phyloP scores from a whole-genome alignment of 768 basidiomycete genomes.

The Udeniomyces megalosporus region DNA sequence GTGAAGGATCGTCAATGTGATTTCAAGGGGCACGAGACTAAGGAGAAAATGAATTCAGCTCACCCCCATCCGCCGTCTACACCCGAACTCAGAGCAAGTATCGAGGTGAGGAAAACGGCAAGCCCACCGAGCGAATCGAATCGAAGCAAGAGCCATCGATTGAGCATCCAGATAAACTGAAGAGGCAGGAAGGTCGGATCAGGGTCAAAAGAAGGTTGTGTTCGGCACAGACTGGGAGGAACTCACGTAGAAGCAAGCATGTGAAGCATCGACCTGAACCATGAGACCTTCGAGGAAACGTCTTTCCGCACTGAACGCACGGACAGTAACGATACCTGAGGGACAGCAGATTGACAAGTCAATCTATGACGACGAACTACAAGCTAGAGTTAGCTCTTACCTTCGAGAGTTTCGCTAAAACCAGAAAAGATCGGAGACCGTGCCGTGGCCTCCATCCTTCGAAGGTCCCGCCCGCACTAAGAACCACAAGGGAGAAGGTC shows the following conservation, averaged over 20 bases:
- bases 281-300: conserved; percentile 63
- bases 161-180: conserved; percentile 66
- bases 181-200: background rate
- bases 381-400: too few species aligned
- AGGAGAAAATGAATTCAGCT: too few species aligned
- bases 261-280: conserved; percentile 35
- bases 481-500: too few species aligned
- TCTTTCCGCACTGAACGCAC: conserved; percentile 71
- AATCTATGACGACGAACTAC: too few species aligned
- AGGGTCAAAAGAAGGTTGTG: background rate
- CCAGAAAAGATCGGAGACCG: conserved; percentile 70
- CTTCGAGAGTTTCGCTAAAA: conserved; percentile 46
- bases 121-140: conserved; percentile 64
- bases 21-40: too few species aligned
- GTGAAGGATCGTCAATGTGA: too few species aligned
- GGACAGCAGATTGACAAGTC: too few species aligned
- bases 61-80: conserved; percentile 32
- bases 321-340: too few species aligned
- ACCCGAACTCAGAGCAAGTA: conserved; percentile 52
- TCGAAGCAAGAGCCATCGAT: conserved; percentile 65
- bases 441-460: conserved; percentile 79
- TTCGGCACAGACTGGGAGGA: too few species aligned
- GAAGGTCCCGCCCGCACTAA: conserved; percentile 61
- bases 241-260: conserved; percentile 43
- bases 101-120: conserved; percentile 54